A percentile compares a stretch with the other conserved stretches of the same genome.
These are phyloP conservation scores for Cadophora sp. DNA, from an alignment of 2,329 filamentous ascomycete species.

Conservation along the genomic window DNA sequence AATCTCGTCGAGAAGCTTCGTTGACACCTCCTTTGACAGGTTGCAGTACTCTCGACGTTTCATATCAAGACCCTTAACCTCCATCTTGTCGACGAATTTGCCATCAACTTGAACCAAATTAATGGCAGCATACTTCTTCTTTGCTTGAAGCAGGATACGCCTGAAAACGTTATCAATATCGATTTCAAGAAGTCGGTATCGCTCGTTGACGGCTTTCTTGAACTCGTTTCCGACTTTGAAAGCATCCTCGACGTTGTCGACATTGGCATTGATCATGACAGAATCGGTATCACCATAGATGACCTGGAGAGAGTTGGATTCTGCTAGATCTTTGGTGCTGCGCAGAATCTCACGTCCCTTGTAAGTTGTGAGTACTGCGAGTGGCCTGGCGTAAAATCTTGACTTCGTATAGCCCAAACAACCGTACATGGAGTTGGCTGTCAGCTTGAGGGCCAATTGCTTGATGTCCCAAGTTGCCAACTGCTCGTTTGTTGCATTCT, in stretches of 20 bases:
- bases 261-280: slow-evolving; percentile 99
- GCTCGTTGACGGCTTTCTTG: slow-evolving; percentile 92
- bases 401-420: slow-evolving; percentile 97
- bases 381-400: slow-evolving; percentile 92
- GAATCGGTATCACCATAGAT: slow-evolving; percentile 99
- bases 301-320: slow-evolving; percentile 88
- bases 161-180: slow-evolving; percentile 98
- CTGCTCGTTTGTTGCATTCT: slow-evolving; percentile 82
- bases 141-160: slow-evolving; percentile 90
- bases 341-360: slow-evolving; percentile 97
- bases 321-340: slow-evolving; percentile 94
- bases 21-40: slow-evolving; percentile 93
- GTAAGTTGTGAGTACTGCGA: slow-evolving; percentile 94
- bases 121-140: slow-evolving; percentile 99
- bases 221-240: slow-evolving; percentile 93
- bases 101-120: slow-evolving; percentile 90
- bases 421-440: slow-evolving; percentile 99
- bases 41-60: slow-evolving; percentile 95
- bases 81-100: slow-evolving; percentile 91
- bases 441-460: slow-evolving; percentile 94
- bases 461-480: slow-evolving; percentile 98
- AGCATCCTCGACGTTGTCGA: slow-evolving; percentile 89
- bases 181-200: slow-evolving; percentile 91
- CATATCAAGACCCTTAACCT: slow-evolving; percentile 99
- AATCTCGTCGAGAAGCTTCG: slow-evolving; percentile 89